Conservation (phyloP, 257 asterid species). For the Misopates orontium region DNA sequence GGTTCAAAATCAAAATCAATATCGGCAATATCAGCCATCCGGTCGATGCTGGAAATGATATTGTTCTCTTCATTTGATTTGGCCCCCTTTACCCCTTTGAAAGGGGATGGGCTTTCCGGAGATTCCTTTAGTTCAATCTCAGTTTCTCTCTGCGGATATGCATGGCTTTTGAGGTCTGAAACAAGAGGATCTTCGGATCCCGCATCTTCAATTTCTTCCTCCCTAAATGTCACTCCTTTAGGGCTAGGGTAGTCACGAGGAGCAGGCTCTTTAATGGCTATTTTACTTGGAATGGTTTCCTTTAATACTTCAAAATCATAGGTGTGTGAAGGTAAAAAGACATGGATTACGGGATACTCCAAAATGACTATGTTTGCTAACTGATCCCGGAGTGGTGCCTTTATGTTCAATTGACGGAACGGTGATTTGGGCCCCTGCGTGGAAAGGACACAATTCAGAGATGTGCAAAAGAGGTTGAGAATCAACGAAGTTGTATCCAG, state of each 20-base stretch:
- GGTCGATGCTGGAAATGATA: constrained; percentile 34
- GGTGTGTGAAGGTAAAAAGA: constrained; percentile 72
- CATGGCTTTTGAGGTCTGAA: constrained; percentile 41
- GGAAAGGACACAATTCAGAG: neutral
- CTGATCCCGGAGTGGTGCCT: constrained; percentile 62
- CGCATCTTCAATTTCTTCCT: constrained; percentile 68
- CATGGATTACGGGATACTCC: constrained; percentile 83
- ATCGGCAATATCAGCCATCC: constrained; percentile 40
- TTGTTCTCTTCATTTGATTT: constrained; percentile 22
- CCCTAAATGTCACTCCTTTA: constrained; percentile 62
- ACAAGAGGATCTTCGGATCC: constrained; percentile 42
- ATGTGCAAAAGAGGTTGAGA: neutral
- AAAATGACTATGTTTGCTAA: constrained; percentile 54
- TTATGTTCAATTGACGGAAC: constrained; percentile 47
- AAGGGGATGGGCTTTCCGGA: constrained; percentile 23
- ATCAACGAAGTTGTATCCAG: constrained; percentile 9
- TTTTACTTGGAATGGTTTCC: constrained; percentile 31
- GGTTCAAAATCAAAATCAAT: constrained; percentile 49
- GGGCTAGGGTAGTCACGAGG: constrained; percentile 38
- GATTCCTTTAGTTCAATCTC: constrained; percentile 22
- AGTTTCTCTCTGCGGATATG: constrained; percentile 18
- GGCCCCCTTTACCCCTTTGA: constrained; percentile 20
- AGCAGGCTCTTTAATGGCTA: constrained; percentile 34
- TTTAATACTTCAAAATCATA: constrained; percentile 59
- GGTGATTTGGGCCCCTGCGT: constrained; percentile 71